Conservation (phyloP, 2,329 filamentous ascomycete genomes). For the Proliferodiscus dingleyae region DNA sequence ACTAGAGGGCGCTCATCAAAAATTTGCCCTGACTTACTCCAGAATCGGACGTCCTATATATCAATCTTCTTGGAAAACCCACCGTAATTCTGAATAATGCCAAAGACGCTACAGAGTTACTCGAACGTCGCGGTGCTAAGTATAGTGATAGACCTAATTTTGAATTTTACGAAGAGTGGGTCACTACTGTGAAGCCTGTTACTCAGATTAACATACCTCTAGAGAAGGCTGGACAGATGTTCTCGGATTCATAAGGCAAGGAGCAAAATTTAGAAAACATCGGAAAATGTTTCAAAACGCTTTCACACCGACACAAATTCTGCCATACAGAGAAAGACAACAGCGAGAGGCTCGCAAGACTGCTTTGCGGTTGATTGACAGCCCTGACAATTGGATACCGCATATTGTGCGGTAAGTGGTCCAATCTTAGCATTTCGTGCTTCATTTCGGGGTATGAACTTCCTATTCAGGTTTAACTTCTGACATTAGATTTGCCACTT, state of each 20-base stretch:
- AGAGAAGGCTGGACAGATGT: conserved; percentile 37
- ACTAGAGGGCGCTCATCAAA: neutral
- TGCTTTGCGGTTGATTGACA: conserved; percentile 28
- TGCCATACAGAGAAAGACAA: conserved; percentile 24
- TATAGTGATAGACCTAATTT: conserved; percentile 43
- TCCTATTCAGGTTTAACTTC: neutral
- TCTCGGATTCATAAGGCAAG: conserved; percentile 38
- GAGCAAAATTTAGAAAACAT: conserved; percentile 36
- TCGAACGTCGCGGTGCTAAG: conserved; percentile 41
- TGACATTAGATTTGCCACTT: conserved; percentile 33
- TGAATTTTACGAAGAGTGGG: conserved; percentile 19
- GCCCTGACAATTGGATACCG: conserved; percentile 33
- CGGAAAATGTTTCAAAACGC: conserved; percentile 39
- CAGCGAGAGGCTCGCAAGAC: conserved; percentile 28
- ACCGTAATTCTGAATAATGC: conserved; percentile 41
- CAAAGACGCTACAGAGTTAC: conserved; percentile 37
- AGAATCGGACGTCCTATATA: conserved; percentile 15
- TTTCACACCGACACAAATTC: conserved; percentile 36
- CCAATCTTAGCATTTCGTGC: neutral
- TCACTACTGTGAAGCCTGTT: neutral
- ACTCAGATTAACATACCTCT: neutral
- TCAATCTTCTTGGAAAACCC: conserved; percentile 25
- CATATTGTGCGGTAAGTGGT: conserved; percentile 19
- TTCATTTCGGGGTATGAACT: neutral
- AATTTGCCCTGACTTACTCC: neutral